These are phyloP conservation scores for Cyberlindnera amylophila DNA, from an alignment of 805 yeast genomes.

Conservation along the genomic window DNA sequence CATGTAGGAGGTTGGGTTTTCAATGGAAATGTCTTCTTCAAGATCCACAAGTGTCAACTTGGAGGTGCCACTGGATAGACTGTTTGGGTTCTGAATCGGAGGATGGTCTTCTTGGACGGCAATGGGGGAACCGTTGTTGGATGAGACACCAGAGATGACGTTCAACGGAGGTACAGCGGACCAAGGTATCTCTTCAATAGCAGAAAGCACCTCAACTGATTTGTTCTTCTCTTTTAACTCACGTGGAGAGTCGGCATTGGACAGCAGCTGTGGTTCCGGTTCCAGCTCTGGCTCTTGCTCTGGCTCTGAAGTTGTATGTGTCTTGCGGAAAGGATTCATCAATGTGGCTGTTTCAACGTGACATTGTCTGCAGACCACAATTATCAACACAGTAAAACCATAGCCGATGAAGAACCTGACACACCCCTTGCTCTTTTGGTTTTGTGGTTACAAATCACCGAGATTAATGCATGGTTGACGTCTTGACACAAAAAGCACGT, in stretches of 20 bases:
- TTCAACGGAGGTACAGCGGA: not conserved
- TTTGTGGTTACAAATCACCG: too few relatives aligned
- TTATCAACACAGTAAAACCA: too few relatives aligned
- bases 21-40: not conserved
- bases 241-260: not conserved
- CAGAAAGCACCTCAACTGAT: not conserved
- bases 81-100: not conserved
- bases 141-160: slow-evolving; percentile 2
- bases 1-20: slow-evolving; percentile 1
- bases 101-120: not conserved
- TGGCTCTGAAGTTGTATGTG: not conserved
- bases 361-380: too few relatives aligned
- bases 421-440: too few relatives aligned
- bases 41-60: not conserved
- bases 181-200: not conserved
- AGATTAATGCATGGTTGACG: too few relatives aligned
- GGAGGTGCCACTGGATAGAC: not conserved
- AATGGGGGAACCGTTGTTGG: not conserved
- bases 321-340: slow-evolving; percentile 2
- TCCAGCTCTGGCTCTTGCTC: not conserved
- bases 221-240: not conserved
- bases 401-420: too few relatives aligned
- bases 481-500: too few relatives aligned
- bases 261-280: not conserved
- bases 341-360: too few relatives aligned